phyloP scores from a whole-genome alignment of 106 monocot genomes.

The Allium fistulosum region DNA sequence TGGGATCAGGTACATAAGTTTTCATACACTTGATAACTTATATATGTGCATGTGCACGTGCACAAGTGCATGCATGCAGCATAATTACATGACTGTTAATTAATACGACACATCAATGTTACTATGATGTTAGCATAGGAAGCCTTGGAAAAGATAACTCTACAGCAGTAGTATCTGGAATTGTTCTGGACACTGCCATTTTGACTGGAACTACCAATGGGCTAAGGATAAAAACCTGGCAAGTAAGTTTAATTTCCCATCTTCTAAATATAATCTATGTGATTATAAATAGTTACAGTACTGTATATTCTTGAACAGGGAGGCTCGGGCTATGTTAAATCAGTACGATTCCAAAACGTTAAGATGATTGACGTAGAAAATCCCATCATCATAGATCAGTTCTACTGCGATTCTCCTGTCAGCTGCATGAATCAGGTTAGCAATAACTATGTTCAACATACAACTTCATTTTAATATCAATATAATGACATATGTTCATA shows the following conservation, averaged over 20 bases:
- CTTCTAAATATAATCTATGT: too few relatives aligned
- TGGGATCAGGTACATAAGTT: slow-evolving; percentile 71
- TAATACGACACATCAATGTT: too few relatives aligned
- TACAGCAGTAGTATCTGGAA: slow-evolving; percentile 40
- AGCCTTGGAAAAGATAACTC: slow-evolving; percentile 83
- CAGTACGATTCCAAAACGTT: slow-evolving; percentile 65
- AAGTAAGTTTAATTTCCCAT: slow-evolving; percentile 30
- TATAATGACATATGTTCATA: neutral
- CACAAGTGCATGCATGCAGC: neutral
- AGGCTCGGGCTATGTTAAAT: slow-evolving; percentile 71
- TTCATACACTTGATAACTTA: neutral
- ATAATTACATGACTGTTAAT: too few relatives aligned
- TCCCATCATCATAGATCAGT: slow-evolving; percentile 96
- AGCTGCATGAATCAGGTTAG: slow-evolving; percentile 66
- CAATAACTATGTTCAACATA: too few relatives aligned
- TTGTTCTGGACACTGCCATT: slow-evolving; percentile 56
- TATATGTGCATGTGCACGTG: neutral
- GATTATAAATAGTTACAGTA: too few relatives aligned
- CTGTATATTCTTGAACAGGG: slow-evolving; percentile 39
- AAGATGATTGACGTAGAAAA: slow-evolving; percentile 66
- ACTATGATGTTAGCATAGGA: slow-evolving; percentile 63
- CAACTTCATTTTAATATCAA: too few relatives aligned
- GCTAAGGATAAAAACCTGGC: slow-evolving; percentile 97
- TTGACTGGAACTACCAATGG: slow-evolving; percentile 72
- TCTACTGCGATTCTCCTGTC: slow-evolving; percentile 71